A percentile compares a stretch with the other conserved stretches of the same genome.
Conservation (phyloP, 2,329 filamentous ascomycete species). For the Plectosphaerella sp. region DNA sequence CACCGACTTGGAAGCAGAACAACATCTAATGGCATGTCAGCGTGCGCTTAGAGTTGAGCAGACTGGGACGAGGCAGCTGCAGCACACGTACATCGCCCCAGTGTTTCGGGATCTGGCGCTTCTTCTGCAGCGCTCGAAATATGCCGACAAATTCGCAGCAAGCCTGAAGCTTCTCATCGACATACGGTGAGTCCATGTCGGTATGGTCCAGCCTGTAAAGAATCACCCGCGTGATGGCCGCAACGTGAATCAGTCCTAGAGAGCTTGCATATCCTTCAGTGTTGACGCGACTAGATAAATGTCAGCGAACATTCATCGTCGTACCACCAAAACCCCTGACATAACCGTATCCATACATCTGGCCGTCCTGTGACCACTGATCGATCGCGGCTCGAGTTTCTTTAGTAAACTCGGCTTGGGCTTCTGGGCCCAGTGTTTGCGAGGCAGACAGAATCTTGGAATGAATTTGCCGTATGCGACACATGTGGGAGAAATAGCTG, state of each 20-base stretch:
- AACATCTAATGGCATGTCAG: not conserved
- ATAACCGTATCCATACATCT: too few relatives aligned
- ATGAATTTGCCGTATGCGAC: not conserved
- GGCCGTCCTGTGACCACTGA: too few relatives aligned
- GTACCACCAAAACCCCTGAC: too few relatives aligned
- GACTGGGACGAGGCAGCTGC: not conserved
- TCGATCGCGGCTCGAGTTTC: too few relatives aligned
- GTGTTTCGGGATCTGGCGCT: conserved; percentile 2
- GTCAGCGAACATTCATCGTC: too few relatives aligned
- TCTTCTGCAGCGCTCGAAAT: conserved; percentile 1
- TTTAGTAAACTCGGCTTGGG: not conserved
- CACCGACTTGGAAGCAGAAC: not conserved
- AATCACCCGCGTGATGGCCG: not conserved
- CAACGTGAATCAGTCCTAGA: not conserved
- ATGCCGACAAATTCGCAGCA: not conserved
- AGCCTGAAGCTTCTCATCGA: not conserved
- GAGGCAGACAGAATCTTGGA: not conserved
- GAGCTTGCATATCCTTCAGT: conserved; percentile 1
- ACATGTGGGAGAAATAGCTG: not conserved
- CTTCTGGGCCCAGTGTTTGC: not conserved
- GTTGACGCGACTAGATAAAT: not conserved
- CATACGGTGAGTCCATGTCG: not conserved
- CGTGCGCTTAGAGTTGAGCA: not conserved
- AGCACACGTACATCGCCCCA: not conserved
- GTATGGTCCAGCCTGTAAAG: not conserved